Percentiles rank a stretch among this genome's conserved stretches.
phyloP scores from a whole-genome alignment of 176 grass and related monocot genomes.

The Bolboschoenus planiculmis region DNA sequence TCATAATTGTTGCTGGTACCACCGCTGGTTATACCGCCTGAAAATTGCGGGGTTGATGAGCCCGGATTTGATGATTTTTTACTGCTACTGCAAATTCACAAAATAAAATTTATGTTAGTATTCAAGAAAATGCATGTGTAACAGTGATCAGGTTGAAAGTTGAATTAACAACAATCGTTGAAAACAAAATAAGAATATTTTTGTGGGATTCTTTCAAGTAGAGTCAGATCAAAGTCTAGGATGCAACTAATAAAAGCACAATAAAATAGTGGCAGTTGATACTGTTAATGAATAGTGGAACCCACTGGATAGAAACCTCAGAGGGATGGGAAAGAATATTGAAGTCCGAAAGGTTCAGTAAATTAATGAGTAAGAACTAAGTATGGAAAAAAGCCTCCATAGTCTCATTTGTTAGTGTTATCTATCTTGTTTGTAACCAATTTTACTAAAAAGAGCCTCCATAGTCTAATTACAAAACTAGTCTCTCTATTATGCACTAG shows the following conservation, averaged over 20 bases:
- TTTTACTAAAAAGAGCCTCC: slow-evolving; percentile 3
- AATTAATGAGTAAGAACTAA: background rate
- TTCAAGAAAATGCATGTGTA: background rate
- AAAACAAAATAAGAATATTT: background rate
- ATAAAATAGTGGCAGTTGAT: background rate
- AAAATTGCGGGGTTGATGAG: slow-evolving; percentile 18
- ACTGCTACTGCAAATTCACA: slow-evolving; percentile 30
- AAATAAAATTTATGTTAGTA: slow-evolving; percentile 8
- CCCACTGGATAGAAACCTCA: slow-evolving; percentile 1
- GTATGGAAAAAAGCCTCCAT: background rate
- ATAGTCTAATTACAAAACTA: background rate
- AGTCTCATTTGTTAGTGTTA: background rate
- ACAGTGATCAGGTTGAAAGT: background rate
- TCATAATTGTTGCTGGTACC: background rate
- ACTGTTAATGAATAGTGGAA: slow-evolving; percentile 18
- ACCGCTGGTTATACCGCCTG: slow-evolving; percentile 20
- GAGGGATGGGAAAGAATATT: slow-evolving; percentile 19
- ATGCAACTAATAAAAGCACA: slow-evolving; percentile 8
- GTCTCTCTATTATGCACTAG: background rate
- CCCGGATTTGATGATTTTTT: slow-evolving; percentile 38
- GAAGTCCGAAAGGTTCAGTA: slow-evolving; percentile 10
- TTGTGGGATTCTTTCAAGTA: background rate
- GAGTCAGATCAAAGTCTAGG: slow-evolving; percentile 4
- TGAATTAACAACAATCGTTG: background rate
- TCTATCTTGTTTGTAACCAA: background rate